Evolutionary conservation across 768 basidiomycete genomes (phyloP).

Genomic region (Kwoniella bestiolae): DNA sequence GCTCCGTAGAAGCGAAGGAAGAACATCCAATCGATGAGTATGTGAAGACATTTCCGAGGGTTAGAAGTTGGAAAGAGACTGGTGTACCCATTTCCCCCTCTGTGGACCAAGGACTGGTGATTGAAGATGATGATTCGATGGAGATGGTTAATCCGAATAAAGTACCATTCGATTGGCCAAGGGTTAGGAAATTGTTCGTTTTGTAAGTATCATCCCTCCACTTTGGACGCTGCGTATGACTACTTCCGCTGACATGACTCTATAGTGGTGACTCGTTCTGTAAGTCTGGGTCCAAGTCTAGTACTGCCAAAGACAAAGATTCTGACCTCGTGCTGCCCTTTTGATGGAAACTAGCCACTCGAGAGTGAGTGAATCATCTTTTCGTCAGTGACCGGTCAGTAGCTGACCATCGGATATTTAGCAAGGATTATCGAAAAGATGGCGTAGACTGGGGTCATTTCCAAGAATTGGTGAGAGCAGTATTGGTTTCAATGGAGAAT

Average conservation of each 20-base stretch:
- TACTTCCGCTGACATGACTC: not conserved
- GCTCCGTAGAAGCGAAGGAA: not conserved
- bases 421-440: conserved; percentile 24
- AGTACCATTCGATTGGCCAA: conserved; percentile 27
- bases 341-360: conserved; percentile 6
- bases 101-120: not conserved
- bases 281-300: conserved; percentile 9
- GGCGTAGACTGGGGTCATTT: conserved; percentile 25
- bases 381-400: not conserved
- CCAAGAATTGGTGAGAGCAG: conserved; percentile 13
- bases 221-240: not conserved
- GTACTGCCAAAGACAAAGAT: not conserved
- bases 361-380: conserved; percentile 1
- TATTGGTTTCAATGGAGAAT: not conserved
- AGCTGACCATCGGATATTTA: not conserved
- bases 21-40: conserved; percentile 13
- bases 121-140: not conserved
- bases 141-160: not conserved
- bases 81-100: not conserved
- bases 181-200: conserved; percentile 23
- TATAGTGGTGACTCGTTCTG: conserved; percentile 28
- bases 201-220: conserved; percentile 14
- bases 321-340: not conserved
- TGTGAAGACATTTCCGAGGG: conserved; percentile 12
- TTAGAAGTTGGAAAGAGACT: conserved; percentile 8